Percentiles rank a stretch among this genome's conserved stretches.
Evolutionary conservation across 148 eudicot genomes (phyloP).

Genomic region (Arctostaphylos glauca): DNA sequence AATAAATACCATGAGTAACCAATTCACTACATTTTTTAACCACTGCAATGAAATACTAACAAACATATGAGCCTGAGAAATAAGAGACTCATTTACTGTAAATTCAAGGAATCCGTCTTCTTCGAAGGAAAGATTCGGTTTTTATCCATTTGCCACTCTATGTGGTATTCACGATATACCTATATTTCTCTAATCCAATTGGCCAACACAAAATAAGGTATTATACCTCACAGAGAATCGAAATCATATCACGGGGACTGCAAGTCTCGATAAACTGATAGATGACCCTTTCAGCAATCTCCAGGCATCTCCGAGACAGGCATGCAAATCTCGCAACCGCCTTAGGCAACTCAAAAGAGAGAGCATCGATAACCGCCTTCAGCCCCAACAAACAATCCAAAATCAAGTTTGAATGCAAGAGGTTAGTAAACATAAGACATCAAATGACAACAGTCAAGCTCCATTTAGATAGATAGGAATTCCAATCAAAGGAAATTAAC

Average conservation of each 20-base stretch:
- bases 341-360: slow-evolving; percentile 78
- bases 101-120: not conserved
- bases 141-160: not conserved
- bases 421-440: not conserved
- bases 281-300: slow-evolving; percentile 51
- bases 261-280: slow-evolving; percentile 51
- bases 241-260: slow-evolving; percentile 77
- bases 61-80: not conserved
- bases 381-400: slow-evolving; percentile 15
- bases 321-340: slow-evolving; percentile 68
- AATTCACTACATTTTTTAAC: not conserved
- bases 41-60: not conserved
- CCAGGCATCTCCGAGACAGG: slow-evolving; percentile 55
- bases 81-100: not conserved
- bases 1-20: not conserved
- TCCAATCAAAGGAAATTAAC: not conserved
- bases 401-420: slow-evolving; percentile 1
- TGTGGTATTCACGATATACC: not conserved
- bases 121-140: not conserved
- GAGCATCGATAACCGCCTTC: slow-evolving; percentile 72
- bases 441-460: not conserved
- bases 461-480: not conserved
- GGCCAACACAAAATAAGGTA: not conserved
- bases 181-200: not conserved
- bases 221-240: slow-evolving; percentile 73